These are phyloP conservation scores for Arctium minus DNA, from an alignment of 129 eudicot genomes.

Conservation along the genomic window DNA sequence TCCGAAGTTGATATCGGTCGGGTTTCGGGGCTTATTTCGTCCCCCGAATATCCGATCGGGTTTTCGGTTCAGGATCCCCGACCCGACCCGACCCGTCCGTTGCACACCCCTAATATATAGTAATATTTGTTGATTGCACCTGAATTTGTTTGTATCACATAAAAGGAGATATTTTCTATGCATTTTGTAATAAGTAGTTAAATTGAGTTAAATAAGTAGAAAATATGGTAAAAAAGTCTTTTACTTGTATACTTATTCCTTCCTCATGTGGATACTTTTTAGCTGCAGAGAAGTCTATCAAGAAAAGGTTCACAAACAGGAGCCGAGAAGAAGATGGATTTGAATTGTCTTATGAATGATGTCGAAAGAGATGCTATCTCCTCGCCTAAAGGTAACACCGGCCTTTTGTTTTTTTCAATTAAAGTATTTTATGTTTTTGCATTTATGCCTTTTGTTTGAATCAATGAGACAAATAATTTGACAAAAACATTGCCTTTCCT, in stretches of 20 bases:
- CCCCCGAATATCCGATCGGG: too few relatives aligned
- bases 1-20: too few relatives aligned
- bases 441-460: neutral
- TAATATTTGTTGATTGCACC: neutral
- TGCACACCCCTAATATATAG: too few relatives aligned
- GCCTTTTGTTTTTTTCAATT: neutral
- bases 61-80: too few relatives aligned
- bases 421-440: neutral
- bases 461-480: neutral
- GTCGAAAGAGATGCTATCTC: slow-evolving; percentile 30
- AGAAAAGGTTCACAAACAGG: slow-evolving; percentile 49
- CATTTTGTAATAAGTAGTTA: neutral
- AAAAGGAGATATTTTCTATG: neutral
- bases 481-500: neutral
- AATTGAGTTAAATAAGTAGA: neutral
- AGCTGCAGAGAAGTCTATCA: slow-evolving; percentile 58
- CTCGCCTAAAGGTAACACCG: slow-evolving; percentile 45
- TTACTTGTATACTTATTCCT: neutral
- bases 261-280: neutral
- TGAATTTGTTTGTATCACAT: neutral
- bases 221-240: neutral
- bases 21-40: too few relatives aligned
- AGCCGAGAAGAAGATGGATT: slow-evolving; percentile 37
- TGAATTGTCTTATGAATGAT: slow-evolving; percentile 15
- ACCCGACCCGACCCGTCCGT: too few relatives aligned